A percentile compares a stretch with the other conserved stretches of the same genome.
phyloP scores from a whole-genome alignment of 306 rosid genomes.

The Corylus avellana region DNA sequence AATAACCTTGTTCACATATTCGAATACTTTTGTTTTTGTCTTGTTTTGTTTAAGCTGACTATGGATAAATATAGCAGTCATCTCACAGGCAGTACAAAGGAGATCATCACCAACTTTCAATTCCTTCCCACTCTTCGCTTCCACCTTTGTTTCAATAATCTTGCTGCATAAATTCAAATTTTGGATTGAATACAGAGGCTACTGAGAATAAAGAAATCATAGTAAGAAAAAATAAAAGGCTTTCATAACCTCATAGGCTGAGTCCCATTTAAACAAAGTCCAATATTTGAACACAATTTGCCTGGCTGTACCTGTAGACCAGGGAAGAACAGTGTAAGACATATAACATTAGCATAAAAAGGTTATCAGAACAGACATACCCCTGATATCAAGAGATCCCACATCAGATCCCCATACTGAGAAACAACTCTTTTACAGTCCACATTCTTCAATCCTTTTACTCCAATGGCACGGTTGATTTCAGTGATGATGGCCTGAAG shows the following conservation, averaged over 20 bases:
- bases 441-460: background rate
- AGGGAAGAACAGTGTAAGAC: background rate
- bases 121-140: background rate
- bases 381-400: conserved; percentile 21
- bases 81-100: conserved; percentile 11
- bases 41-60: conserved; percentile 6
- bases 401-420: conserved; percentile 21
- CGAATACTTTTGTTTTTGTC: conserved; percentile 18
- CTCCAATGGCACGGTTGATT: conserved; percentile 21
- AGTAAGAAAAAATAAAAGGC: background rate
- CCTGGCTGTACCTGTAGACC: conserved; percentile 11
- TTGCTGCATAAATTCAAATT: conserved; percentile 7
- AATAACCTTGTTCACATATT: conserved; percentile 15
- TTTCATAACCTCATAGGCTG: background rate
- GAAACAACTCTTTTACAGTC: conserved; percentile 21
- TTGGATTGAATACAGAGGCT: background rate
- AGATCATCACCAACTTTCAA: background rate
- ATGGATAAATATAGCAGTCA: conserved; percentile 13
- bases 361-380: background rate
- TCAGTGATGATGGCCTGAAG: conserved; percentile 4
- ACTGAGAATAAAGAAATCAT: background rate
- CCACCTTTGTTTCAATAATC: conserved; percentile 12
- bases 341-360: background rate
- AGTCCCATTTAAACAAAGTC: conserved; percentile 9
- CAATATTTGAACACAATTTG: conserved; percentile 12